phyloP scores from a whole-genome alignment of 768 basidiomycete genomes.

The Calocybe gangraenosa region DNA sequence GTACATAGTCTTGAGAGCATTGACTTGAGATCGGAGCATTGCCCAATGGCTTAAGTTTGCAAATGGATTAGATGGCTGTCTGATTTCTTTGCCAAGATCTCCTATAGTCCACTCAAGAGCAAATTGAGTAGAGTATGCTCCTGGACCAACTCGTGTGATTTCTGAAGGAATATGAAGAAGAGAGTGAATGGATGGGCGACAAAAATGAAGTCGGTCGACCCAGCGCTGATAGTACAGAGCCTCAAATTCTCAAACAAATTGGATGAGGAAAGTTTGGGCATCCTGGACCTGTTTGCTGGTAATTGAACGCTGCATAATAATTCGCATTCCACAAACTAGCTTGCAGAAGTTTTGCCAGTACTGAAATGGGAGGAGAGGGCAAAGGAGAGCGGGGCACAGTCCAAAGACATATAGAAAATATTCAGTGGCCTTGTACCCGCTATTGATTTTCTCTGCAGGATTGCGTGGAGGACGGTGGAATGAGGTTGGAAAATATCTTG shows the following conservation, averaged over 20 bases:
- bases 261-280: constrained; percentile 13
- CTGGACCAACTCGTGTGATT: constrained; percentile 19
- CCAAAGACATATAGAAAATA: constrained; percentile 9
- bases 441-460: constrained; percentile 33
- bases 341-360: constrained; percentile 7
- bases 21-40: constrained; percentile 3
- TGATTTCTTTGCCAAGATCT: constrained; percentile 9
- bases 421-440: constrained; percentile 26
- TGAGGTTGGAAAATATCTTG: constrained; percentile 17
- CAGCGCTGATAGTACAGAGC: constrained; percentile 26
- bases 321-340: constrained; percentile 3
- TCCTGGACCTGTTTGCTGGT: background rate
- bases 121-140: constrained; percentile 11
- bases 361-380: constrained; percentile 1
- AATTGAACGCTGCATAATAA: constrained; percentile 6
- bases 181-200: constrained; percentile 26
- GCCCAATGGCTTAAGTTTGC: constrained; percentile 8
- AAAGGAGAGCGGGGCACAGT: constrained; percentile 11
- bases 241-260: constrained; percentile 32
- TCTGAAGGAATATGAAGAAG: constrained; percentile 26
- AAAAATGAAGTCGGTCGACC: constrained; percentile 26
- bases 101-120: constrained; percentile 15
- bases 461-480: constrained; percentile 27
- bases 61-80: constrained; percentile 14
- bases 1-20: constrained; percentile 10